Conservation (phyloP, 768 basidiomycete species). For the Cystobasidium tubakii region DNA sequence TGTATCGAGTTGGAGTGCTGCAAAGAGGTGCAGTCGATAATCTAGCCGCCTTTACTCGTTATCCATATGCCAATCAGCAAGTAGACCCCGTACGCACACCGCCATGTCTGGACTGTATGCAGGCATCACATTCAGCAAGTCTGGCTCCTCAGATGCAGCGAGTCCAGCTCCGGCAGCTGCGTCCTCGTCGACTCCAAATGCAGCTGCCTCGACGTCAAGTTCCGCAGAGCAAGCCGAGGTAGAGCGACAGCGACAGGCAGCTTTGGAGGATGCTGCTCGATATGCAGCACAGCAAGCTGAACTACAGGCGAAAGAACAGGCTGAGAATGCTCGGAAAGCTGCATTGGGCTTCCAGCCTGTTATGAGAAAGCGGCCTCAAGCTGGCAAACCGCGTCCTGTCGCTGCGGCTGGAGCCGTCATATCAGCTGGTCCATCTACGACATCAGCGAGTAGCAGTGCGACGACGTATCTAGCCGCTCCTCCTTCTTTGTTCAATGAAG, state of each 20-base stretch:
- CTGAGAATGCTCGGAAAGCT: conserved; percentile 13
- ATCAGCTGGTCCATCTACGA: background rate
- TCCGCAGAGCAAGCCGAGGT: background rate
- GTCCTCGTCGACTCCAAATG: background rate
- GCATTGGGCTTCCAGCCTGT: conserved; percentile 26
- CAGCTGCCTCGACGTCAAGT: background rate
- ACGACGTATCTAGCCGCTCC: conserved; percentile 6
- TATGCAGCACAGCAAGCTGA: conserved; percentile 34
- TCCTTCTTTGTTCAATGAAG: background rate
- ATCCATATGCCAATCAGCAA: no score
- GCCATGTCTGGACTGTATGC: conserved; percentile 24
- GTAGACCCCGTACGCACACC: no score
- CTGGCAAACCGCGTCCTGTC: background rate
- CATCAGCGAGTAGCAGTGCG: background rate
- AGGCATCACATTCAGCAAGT: no score
- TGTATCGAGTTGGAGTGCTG: no score
- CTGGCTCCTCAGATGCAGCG: conserved; percentile 15
- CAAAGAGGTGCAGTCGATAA: no score
- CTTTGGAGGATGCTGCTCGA: conserved; percentile 7
- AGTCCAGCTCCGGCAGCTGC: conserved; percentile 1
- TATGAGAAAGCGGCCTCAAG: conserved; percentile 10
- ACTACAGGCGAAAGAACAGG: conserved; percentile 12
- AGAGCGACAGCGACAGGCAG: conserved; percentile 12
- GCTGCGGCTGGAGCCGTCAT: conserved; percentile 7
- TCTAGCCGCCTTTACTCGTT: no score